Evolutionary conservation across 2,329 filamentous ascomycete genomes (phyloP), one percentile per base, ranked within the genome.

Genomic region (Fusarium secorum): DNA sequence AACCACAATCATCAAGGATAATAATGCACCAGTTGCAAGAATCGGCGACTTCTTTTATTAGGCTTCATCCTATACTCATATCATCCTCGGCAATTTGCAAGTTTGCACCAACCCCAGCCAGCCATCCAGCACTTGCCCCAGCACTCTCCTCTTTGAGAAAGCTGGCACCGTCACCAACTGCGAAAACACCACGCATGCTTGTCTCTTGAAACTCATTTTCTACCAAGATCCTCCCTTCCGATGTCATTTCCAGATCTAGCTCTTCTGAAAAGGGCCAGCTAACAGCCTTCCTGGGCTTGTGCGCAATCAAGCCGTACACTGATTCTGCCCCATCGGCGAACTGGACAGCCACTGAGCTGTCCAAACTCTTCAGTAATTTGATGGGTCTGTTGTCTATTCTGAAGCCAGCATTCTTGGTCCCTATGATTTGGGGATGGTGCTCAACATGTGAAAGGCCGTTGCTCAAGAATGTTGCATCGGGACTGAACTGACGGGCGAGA

Each of bases 31-130:
- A 11, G 1, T 2, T 0, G 18, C 3, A 17, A 17, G 48, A n/a
- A 17, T 48, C 39, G 18, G 15, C 22, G 20, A n/a, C 26, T 30
- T 30, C 5, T 20, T 42, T 13, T 6, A 18, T 4, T 3, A 13
- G 14, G 5, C 1, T n/a, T 14, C 5, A 26, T 15, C 5, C 1
- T 18, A 11, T 53, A 14, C 5, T 7, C 14, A 35, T 38, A 59
- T 66, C 52, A 35, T 66, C 61, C 6, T 66, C 52, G 14, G 22
- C 61, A 26, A 66, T 66, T 20, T 60, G 61, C 2, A 66, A 9
- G 20, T 51, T 66, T 4, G 38, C 44, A 4, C 60, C 61, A 11
- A 66, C 20, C 6, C 63, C 56, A 17, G 24, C 55, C 5, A 15
- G 3, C 13, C 28, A 17, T 4, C 63, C 48, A 7, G 17, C 13